Conservation (phyloP, 495 filamentous ascomycete genomes). For the Aspergillus mulundensis region DNA sequence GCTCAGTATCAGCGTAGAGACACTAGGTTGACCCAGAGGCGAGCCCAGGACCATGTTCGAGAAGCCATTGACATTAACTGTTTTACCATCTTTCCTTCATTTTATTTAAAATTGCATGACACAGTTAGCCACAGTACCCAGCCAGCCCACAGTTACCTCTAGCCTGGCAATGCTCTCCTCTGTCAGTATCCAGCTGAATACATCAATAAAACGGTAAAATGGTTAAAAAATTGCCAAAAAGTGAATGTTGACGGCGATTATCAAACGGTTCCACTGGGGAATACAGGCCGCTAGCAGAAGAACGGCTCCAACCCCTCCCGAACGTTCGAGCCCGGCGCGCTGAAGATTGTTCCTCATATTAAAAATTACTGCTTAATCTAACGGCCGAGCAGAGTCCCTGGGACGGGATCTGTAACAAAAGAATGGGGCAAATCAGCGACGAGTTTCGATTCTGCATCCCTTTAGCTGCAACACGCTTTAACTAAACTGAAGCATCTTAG, state of each 20-base stretch:
- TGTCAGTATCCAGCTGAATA: not conserved
- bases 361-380: slow-evolving; percentile 3
- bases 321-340: slow-evolving; percentile 20
- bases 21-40: slow-evolving; percentile 18
- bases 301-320: slow-evolving; percentile 10
- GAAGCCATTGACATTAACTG: slow-evolving; percentile 16
- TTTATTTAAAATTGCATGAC: slow-evolving; percentile 8
- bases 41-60: slow-evolving; percentile 17
- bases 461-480: slow-evolving; percentile 8
- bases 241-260: slow-evolving; percentile 7
- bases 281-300: slow-evolving; percentile 17
- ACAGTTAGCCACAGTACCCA: not conserved
- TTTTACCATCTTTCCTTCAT: slow-evolving; percentile 11
- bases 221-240: not conserved
- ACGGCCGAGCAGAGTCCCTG: slow-evolving; percentile 1
- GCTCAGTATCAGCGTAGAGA: slow-evolving; percentile 16
- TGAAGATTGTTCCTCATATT: not conserved
- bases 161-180: not conserved
- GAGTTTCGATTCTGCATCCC: slow-evolving; percentile 6
- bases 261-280: slow-evolving; percentile 19
- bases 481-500: slow-evolving; percentile 10
- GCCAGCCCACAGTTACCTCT: not conserved
- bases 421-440: slow-evolving; percentile 9
- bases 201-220: not conserved
- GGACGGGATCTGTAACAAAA: slow-evolving; percentile 9